Conservation (phyloP, 306 rosid species). For the Malus fusca region DNA sequence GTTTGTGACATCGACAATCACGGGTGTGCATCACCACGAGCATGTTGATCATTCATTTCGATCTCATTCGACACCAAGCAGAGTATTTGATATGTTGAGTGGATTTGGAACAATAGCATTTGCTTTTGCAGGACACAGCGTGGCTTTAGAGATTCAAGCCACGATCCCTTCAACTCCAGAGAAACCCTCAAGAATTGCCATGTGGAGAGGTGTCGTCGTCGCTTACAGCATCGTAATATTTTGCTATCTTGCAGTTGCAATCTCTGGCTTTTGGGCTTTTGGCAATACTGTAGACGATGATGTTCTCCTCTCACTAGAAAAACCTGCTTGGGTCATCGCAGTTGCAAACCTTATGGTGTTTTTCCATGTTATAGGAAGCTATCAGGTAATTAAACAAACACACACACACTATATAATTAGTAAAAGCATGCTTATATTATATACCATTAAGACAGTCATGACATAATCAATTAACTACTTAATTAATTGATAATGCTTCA, state of each 20-base stretch:
- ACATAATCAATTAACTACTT: too few relatives aligned
- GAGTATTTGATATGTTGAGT: constrained; percentile 34
- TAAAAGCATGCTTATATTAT: neutral
- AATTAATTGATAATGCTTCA: neutral
- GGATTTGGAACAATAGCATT: constrained; percentile 66
- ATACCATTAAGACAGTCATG: too few relatives aligned
- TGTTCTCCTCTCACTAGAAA: constrained; percentile 48
- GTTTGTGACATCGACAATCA: constrained; percentile 23
- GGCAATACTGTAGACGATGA: constrained; percentile 54
- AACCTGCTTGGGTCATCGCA: constrained; percentile 52
- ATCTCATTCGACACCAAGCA: constrained; percentile 19
- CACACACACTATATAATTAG: neutral
- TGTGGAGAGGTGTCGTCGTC: constrained; percentile 54
- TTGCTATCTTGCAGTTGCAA: constrained; percentile 43
- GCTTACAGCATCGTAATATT: constrained; percentile 44
- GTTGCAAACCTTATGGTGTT: constrained; percentile 61
- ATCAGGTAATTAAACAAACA: constrained; percentile 32
- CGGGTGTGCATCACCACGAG: constrained; percentile 13
- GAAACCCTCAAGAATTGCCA: constrained; percentile 45
- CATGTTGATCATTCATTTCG: constrained; percentile 25
- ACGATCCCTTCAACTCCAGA: constrained; percentile 56
- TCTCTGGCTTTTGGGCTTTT: constrained; percentile 62
- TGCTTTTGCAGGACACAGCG: constrained; percentile 68
- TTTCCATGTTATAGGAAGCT: constrained; percentile 61
- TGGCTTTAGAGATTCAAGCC: constrained; percentile 62